These are phyloP conservation scores for Naganishia sp. DNA, from an alignment of 1,284 basidiomycete genomes.

Conservation along the genomic window DNA sequence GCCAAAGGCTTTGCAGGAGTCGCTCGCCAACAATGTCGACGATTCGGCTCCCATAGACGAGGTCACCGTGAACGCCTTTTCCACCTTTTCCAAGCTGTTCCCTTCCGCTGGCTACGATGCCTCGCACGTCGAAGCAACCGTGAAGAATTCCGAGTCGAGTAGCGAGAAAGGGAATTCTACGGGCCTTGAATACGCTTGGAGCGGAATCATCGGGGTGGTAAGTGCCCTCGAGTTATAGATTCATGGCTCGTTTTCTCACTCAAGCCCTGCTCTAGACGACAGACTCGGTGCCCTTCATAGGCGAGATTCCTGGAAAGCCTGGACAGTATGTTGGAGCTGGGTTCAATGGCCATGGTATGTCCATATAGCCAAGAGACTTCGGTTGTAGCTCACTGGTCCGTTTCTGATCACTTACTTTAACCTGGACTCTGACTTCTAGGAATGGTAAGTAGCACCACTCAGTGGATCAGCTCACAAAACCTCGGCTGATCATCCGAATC, in stretches of 20 bases:
- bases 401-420: background rate
- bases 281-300: constrained; percentile 45
- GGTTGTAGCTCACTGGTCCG: too few relatives aligned
- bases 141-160: background rate
- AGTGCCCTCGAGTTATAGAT: constrained; percentile 6
- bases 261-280: constrained; percentile 37
- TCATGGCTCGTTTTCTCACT: too few relatives aligned
- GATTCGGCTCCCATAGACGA: constrained; percentile 37
- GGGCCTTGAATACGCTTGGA: constrained; percentile 47
- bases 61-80: constrained; percentile 34
- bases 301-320: constrained; percentile 39
- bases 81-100: constrained; percentile 33
- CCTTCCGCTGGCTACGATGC: constrained; percentile 39
- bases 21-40: constrained; percentile 38
- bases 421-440: background rate
- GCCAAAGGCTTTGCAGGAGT: constrained; percentile 23
- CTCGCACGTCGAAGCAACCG: constrained; percentile 13
- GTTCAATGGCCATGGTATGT: constrained; percentile 48
- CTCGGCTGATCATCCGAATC: constrained; percentile 24
- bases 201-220: constrained; percentile 45
- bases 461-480: background rate
- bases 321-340: constrained; percentile 47
- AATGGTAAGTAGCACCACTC: constrained; percentile 8
- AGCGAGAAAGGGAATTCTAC: constrained; percentile 23
- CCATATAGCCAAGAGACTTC: background rate